phyloP scores from a whole-genome alignment of 2,329 filamentous ascomycete species.

The Tolypocladium pustulatum region DNA sequence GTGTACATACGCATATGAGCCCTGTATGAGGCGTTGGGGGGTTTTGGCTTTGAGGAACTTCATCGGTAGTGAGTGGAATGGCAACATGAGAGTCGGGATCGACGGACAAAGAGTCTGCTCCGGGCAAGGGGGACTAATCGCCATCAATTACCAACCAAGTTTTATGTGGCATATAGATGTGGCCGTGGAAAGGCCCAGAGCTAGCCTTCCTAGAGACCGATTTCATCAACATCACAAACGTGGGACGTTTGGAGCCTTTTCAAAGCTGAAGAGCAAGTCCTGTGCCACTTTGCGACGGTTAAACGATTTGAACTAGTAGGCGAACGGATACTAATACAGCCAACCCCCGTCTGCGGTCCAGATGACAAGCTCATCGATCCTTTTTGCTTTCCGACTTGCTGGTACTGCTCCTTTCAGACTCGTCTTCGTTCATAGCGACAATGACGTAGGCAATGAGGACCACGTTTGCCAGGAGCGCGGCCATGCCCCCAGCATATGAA shows the following conservation, averaged over 20 bases:
- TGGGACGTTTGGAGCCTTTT: background rate
- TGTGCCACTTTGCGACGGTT: background rate
- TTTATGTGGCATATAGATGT: slow-evolving; percentile 11
- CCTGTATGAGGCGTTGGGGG: slow-evolving; percentile 15
- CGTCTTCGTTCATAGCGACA: slow-evolving; percentile 83
- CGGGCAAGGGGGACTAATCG: slow-evolving; percentile 7
- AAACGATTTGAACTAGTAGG: background rate
- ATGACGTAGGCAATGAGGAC: slow-evolving; percentile 85
- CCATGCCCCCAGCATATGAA: slow-evolving; percentile 74
- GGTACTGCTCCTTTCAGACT: slow-evolving; percentile 35
- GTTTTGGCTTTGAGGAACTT: slow-evolving; percentile 1
- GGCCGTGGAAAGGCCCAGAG: slow-evolving; percentile 2
- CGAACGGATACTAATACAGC: background rate
- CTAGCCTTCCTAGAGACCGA: slow-evolving; percentile 2
- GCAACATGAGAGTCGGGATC: background rate
- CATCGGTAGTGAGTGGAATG: slow-evolving; percentile 1
- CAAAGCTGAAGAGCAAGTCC: background rate
- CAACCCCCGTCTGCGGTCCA: background rate
- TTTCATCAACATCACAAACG: slow-evolving; percentile 7
- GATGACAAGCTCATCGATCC: slow-evolving; percentile 22
- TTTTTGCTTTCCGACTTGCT: slow-evolving; percentile 38
- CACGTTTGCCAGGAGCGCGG: slow-evolving; percentile 83
- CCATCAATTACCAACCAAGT: slow-evolving; percentile 10
- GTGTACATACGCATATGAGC: slow-evolving; percentile 15
- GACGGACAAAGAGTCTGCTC: background rate